These are phyloP conservation scores for Puccinia hordei DNA, from an alignment of 1,284 basidiomycete species.

Conservation along the genomic window DNA sequence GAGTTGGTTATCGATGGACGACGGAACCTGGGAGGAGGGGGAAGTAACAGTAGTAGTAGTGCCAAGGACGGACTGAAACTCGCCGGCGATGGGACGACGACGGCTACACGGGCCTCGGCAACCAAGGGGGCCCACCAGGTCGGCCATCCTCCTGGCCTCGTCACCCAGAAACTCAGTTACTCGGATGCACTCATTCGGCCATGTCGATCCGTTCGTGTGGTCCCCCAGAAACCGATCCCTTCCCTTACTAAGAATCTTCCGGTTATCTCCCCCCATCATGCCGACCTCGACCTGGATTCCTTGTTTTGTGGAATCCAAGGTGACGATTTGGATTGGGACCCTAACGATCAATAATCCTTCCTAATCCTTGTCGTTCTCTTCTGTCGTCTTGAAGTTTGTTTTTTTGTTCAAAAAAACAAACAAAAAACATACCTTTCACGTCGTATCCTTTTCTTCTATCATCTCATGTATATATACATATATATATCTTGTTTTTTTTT, in stretches of 20 bases:
- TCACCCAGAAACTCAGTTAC: background rate
- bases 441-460: no score
- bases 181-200: background rate
- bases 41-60: no score
- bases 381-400: no score
- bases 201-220: background rate
- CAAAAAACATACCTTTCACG: no score
- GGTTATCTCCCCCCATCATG: background rate
- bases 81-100: background rate
- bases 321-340: constrained; percentile 8
- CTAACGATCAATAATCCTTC: background rate
- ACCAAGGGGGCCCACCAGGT: no score
- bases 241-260: background rate
- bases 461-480: no score
- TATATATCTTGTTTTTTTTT: no score
- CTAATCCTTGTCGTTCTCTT: background rate
- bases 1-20: background rate
- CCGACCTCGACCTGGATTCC: background rate
- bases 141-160: no score
- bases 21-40: background rate
- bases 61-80: background rate
- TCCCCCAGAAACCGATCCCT: background rate
- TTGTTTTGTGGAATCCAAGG: background rate
- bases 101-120: background rate
- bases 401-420: no score